Evolutionary conservation across 805 yeast species (phyloP).

Genomic region (Myxozyma mucilagina): DNA sequence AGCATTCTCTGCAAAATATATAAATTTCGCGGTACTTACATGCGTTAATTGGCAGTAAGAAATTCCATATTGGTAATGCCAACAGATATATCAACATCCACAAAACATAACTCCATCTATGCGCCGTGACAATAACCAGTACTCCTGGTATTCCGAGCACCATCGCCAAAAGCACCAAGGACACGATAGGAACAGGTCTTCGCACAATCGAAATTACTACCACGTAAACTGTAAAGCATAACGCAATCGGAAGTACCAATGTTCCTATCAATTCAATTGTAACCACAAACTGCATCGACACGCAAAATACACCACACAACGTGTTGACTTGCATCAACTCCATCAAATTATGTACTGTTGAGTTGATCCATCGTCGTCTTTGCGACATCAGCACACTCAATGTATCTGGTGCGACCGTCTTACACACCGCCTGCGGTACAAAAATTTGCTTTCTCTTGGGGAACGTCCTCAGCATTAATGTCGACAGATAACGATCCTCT

Average conservation of each 20-base stretch:
- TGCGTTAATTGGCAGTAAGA: slow-evolving; percentile 72
- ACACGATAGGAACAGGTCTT: slow-evolving; percentile 73
- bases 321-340: slow-evolving; percentile 83
- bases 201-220: slow-evolving; percentile 69
- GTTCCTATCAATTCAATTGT: slow-evolving; percentile 85
- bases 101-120: slow-evolving; percentile 64
- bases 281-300: slow-evolving; percentile 91
- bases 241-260: slow-evolving; percentile 83
- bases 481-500: slow-evolving; percentile 84
- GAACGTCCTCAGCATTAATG: slow-evolving; percentile 84
- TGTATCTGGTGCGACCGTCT: slow-evolving; percentile 81
- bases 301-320: slow-evolving; percentile 91
- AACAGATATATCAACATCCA: slow-evolving; percentile 79
- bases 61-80: slow-evolving; percentile 91
- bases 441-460: slow-evolving; percentile 87
- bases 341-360: slow-evolving; percentile 90
- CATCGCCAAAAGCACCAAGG: slow-evolving; percentile 71
- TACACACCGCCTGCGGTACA: slow-evolving; percentile 89
- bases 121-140: slow-evolving; percentile 76
- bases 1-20: not conserved
- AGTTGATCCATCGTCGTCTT: slow-evolving; percentile 96
- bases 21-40: slow-evolving; percentile 12
- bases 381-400: slow-evolving; percentile 82
- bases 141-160: slow-evolving; percentile 86
- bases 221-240: slow-evolving; percentile 78